Evolutionary conservation across 768 basidiomycete species (phyloP).

Genomic region (Mycena polygramma): DNA sequence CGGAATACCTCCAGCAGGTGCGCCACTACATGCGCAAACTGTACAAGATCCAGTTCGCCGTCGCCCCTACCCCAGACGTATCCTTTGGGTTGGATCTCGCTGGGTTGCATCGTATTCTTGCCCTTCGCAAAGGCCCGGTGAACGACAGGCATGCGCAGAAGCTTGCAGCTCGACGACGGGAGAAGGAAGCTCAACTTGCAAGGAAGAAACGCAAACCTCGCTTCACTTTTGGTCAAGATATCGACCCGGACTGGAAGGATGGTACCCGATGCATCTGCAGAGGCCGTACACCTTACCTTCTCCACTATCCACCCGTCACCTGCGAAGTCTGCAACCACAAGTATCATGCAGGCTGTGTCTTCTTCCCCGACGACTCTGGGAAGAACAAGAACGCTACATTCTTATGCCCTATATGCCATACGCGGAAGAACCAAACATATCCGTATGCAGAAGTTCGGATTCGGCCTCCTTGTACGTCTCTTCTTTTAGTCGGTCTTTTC

Average conservation of each 20-base stretch:
- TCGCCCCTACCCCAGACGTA: constrained; percentile 83
- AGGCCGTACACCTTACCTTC: constrained; percentile 71
- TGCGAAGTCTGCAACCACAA: constrained; percentile 75
- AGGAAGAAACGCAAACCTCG: constrained; percentile 71
- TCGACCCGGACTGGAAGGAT: constrained; percentile 80
- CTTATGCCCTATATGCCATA: constrained; percentile 82
- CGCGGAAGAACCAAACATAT: constrained; percentile 80
- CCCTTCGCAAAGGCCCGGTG: constrained; percentile 66
- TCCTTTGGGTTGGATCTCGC: constrained; percentile 89
- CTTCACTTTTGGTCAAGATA: constrained; percentile 83
- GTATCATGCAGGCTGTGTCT: constrained; percentile 85
- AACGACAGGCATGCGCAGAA: constrained; percentile 44
- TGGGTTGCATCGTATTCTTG: constrained; percentile 84
- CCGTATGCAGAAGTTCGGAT: constrained; percentile 84
- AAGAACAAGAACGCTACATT: constrained; percentile 55
- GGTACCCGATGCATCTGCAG: constrained; percentile 87
- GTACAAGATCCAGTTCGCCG: constrained; percentile 90
- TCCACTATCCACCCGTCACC: constrained; percentile 72
- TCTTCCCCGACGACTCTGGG: constrained; percentile 66
- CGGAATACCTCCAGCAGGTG: constrained; percentile 84
- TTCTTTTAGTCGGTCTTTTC: constrained; percentile 13
- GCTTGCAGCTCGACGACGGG: constrained; percentile 32
- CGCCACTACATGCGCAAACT: constrained; percentile 93
- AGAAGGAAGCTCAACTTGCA: constrained; percentile 26
- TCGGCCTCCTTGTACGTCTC: constrained; percentile 66